Evolutionary conservation across 1,284 basidiomycete genomes (phyloP), one percentile per base, ranked within the genome.

Genomic region (Irpex lacteus): DNA sequence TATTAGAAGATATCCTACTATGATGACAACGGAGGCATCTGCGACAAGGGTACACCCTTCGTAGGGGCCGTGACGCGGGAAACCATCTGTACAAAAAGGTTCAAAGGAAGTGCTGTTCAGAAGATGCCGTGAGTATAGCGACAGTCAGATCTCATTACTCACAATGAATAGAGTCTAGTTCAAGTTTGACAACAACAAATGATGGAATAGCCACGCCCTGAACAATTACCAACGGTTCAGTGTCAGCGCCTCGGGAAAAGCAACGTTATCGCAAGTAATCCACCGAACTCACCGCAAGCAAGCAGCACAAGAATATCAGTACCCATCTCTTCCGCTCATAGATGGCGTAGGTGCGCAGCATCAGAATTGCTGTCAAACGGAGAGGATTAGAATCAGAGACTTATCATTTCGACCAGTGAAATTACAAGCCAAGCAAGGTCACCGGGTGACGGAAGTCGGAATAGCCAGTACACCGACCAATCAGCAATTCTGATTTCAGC

Each of bases 331-430:
- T 74, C 7, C 78, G 70, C 63, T 77, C 76, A 78, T 78, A 82
- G n/a, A 81, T 73, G 2, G 80, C 79, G 61, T 78, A 80, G 6
- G 80, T 81, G 15, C 79, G 76, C 5, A 81, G 66, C 63, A 78
- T 72, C 8, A 80, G 62, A 11, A 61, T 61, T 26, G 60, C 60
- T 61, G 38, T 38, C 5, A 44, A 44, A 11, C 8, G 4, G 5
- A 15, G 40, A 9, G 15, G 4, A 26, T 44, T 44, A 44, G 40
- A 44, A 44, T 44, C 40, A 15, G 2, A 44, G 8, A 44, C 15
- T 44, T 2, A 15, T 44, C 8, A 8, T 11, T 44, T 15, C 8
- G 8, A 44, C 11, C 40, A 44, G 15, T 3, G 8, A 44, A 8
- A 15, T 44, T 9, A 15, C 5, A 44, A 44, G 11, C 11, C 15